These are phyloP conservation scores for Vaccinium macrocarpon DNA, from an alignment of 148 eudicot species.

Conservation along the genomic window DNA sequence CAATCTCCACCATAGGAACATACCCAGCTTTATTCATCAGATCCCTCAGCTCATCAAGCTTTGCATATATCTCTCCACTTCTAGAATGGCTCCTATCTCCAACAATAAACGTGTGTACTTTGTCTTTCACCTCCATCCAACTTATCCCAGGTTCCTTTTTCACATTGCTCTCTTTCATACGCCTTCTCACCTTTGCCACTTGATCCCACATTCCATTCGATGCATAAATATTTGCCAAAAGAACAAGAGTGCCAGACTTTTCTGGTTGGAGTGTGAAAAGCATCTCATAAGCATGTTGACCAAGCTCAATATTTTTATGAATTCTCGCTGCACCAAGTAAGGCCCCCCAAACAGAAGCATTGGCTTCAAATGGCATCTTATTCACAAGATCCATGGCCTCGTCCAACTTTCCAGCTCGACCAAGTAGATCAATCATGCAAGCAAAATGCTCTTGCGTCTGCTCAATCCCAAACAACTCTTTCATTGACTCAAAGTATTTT, in stretches of 20 bases:
- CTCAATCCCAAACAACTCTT: slow-evolving; percentile 36
- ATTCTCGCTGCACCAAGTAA: slow-evolving; percentile 52
- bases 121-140: slow-evolving; percentile 20
- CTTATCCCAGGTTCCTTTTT: slow-evolving; percentile 62
- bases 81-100: slow-evolving; percentile 19
- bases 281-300: slow-evolving; percentile 43
- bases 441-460: slow-evolving; percentile 44
- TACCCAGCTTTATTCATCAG: slow-evolving; percentile 20
- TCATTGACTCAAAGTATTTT: slow-evolving; percentile 41
- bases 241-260: slow-evolving; percentile 48
- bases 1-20: slow-evolving; percentile 21
- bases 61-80: slow-evolving; percentile 18
- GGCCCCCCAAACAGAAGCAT: slow-evolving; percentile 45
- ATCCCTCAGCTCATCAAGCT: slow-evolving; percentile 19
- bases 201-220: slow-evolving; percentile 58
- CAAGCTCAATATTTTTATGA: slow-evolving; percentile 53
- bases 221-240: slow-evolving; percentile 53
- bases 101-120: slow-evolving; percentile 13
- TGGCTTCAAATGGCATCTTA: slow-evolving; percentile 20
- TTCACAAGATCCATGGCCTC: slow-evolving; percentile 14
- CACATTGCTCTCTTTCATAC: slow-evolving; percentile 47
- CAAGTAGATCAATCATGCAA: slow-evolving; percentile 21
- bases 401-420: slow-evolving; percentile 17
- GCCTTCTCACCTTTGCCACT: slow-evolving; percentile 45
- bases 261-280: slow-evolving; percentile 53